phyloP scores from a whole-genome alignment of 176 grass and related monocot genomes.

The Alopecurus myosuroides region DNA sequence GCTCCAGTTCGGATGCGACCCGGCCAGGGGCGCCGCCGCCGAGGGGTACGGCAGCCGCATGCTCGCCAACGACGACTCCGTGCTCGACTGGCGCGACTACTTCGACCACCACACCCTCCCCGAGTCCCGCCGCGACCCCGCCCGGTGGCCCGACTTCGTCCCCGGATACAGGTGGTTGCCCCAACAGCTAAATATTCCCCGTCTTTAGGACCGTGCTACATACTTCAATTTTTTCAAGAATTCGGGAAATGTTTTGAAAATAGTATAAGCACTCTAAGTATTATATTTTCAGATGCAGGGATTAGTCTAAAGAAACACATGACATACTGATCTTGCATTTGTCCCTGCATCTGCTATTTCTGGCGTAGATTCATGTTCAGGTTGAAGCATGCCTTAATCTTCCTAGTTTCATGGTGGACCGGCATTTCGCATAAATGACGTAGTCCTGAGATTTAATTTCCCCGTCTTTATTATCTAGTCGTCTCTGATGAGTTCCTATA shows the following conservation, averaged over 20 bases:
- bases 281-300: background rate
- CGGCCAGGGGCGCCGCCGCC: conserved; percentile 43
- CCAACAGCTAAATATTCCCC: background rate
- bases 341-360: background rate
- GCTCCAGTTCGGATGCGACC: conserved; percentile 65
- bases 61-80: conserved; percentile 75
- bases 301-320: background rate
- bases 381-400: background rate
- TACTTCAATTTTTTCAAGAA: background rate
- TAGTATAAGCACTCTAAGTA: background rate
- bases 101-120: conserved; percentile 91
- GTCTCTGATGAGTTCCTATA: background rate
- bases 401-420: background rate
- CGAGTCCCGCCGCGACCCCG: conserved; percentile 57
- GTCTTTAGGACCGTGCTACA: too few species aligned
- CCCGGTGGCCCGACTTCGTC: conserved; percentile 72
- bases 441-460: background rate
- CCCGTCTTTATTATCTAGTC: background rate
- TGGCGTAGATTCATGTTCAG: background rate
- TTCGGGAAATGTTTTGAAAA: background rate
- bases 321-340: conserved; percentile 6
- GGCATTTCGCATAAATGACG: background rate
- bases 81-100: conserved; percentile 91
- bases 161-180: conserved; percentile 63
- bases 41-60: conserved; percentile 88